phyloP scores from a whole-genome alignment of 768 basidiomycete genomes.

The Calocybe indica region DNA sequence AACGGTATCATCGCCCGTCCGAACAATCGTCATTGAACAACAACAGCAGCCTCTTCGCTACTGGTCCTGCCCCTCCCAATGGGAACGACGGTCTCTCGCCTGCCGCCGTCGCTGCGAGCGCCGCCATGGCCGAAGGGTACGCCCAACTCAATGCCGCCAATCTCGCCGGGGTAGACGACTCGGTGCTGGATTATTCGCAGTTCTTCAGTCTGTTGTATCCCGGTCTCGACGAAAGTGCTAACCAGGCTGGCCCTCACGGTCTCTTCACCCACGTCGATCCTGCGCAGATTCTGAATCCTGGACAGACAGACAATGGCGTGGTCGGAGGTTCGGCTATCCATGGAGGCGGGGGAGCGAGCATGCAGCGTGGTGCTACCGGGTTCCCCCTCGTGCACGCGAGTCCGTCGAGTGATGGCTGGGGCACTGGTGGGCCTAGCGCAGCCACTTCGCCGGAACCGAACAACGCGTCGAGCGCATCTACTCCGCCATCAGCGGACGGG shows the following conservation, averaged over 20 bases:
- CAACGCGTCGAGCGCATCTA: conserved; percentile 62
- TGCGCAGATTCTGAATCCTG: conserved; percentile 63
- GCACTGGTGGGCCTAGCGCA: conserved; percentile 61
- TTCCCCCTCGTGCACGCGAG: conserved; percentile 61
- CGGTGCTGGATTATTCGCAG: conserved; percentile 54
- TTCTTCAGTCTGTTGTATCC: conserved; percentile 65
- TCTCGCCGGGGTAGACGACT: conserved; percentile 48
- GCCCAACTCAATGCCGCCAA: conserved; percentile 57
- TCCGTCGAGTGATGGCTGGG: conserved; percentile 81
- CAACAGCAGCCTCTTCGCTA: conserved; percentile 15
- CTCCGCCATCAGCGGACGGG: conserved; percentile 64
- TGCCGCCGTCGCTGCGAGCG: conserved; percentile 57
- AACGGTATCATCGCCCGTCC: conserved; percentile 9
- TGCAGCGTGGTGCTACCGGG: conserved; percentile 18
- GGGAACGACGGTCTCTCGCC: conserved; percentile 53
- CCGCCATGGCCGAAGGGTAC: conserved; percentile 70
- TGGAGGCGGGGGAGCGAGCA: conserved; percentile 18
- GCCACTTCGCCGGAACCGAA: conserved; percentile 75
- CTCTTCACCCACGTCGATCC: conserved; percentile 87
- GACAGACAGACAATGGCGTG: conserved; percentile 16
- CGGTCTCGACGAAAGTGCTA: conserved; percentile 36
- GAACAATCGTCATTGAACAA: conserved; percentile 16
- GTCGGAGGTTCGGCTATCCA: conserved; percentile 14
- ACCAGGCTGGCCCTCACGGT: conserved; percentile 27
- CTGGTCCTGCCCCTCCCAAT: conserved; percentile 17